These are phyloP conservation scores for Cladophialophora yegresii DNA, from an alignment of 2,329 filamentous ascomycete genomes.

Conservation along the genomic window DNA sequence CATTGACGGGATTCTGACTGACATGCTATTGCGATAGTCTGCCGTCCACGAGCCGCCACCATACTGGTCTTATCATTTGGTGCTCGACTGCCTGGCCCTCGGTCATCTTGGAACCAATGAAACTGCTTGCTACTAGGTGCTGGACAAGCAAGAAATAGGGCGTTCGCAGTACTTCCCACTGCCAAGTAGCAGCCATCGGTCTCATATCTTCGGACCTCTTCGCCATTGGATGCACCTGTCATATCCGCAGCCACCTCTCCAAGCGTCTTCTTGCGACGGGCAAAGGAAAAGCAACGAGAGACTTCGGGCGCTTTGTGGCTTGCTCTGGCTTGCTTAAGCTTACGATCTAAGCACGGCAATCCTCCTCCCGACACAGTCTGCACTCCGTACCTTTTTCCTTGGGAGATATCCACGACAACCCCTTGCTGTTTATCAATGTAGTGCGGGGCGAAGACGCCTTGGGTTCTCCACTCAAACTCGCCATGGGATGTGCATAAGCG, in stretches of 20 bases:
- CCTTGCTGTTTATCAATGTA: not conserved
- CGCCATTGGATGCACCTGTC: not conserved
- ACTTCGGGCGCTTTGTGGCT: slow-evolving; percentile 16
- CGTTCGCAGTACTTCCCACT: slow-evolving; percentile 1
- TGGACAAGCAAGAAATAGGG: not conserved
- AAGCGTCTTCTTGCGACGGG: slow-evolving; percentile 6
- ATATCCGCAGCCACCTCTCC: slow-evolving; percentile 10
- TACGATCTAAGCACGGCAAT: slow-evolving; percentile 1
- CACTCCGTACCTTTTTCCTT: not conserved
- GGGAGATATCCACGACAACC: slow-evolving; percentile 3
- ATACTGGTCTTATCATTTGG: not conserved
- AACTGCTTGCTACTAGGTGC: not conserved
- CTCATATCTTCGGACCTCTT: not conserved
- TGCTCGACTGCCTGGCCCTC: slow-evolving; percentile 2
- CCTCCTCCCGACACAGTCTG: slow-evolving; percentile 1
- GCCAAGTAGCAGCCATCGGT: not conserved
- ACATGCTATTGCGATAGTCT: not conserved
- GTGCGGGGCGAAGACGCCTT: not conserved
- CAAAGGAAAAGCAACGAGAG: not conserved
- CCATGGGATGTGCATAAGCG: slow-evolving; percentile 14
- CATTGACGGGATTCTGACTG: not conserved
- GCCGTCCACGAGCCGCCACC: not conserved
- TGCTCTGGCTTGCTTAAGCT: slow-evolving; percentile 23
- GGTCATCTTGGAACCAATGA: not conserved
- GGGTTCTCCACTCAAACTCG: not conserved